Evolutionary conservation across 2,329 filamentous ascomycete species (phyloP), one percentile per base, ranked within the genome.

Genomic region (Colletotrichum sp.): DNA sequence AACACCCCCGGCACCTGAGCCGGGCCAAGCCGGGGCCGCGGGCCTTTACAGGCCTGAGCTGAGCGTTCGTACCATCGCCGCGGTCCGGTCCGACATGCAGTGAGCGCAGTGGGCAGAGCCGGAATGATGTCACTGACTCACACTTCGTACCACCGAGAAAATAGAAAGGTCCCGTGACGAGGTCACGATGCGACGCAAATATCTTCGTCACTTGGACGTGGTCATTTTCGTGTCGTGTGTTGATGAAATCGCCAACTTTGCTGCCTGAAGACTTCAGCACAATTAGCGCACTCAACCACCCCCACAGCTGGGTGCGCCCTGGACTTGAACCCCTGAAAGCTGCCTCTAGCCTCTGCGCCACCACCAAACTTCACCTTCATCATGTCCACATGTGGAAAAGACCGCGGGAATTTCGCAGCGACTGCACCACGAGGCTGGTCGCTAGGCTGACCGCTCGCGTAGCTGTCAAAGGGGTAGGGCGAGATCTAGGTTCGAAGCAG

Each of bases 41-140:
- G 62, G 62, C 62, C n/a, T 52, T 66, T 64, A 64, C 61, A 39
- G 62, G 28, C 13, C 55, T 61, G 55, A 69, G 36, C 25, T 69
- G 66, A 68, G 56, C 56, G 27, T n/a, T 62, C 58, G 30, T 62
- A 34, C 28, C 18, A 58, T 68, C 52, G 66, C 22, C 52, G 67
- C 67, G 67, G 67, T 70, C 67, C 67, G 67, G 56, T 70, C 67
- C 67, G 67, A 62, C 34, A 22, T 52, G 43, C 43, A 52, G n/a
- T 52, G 43, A 15, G 10, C 25, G 22, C 18, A 15, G 39, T 32
- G 36, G 39, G 12, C n/a, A 67, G 48, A 67, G 43, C 18, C 22
- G 34, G 56, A 22, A 62, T 62, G 67, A 70, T 70, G 67, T 70
- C 67, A 70, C 56, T 60, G 67, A 70, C 56, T 52, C 67, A 52